These are phyloP conservation scores for Colletotrichum lini DNA, from an alignment of 2,329 filamentous ascomycete genomes.

Conservation along the genomic window DNA sequence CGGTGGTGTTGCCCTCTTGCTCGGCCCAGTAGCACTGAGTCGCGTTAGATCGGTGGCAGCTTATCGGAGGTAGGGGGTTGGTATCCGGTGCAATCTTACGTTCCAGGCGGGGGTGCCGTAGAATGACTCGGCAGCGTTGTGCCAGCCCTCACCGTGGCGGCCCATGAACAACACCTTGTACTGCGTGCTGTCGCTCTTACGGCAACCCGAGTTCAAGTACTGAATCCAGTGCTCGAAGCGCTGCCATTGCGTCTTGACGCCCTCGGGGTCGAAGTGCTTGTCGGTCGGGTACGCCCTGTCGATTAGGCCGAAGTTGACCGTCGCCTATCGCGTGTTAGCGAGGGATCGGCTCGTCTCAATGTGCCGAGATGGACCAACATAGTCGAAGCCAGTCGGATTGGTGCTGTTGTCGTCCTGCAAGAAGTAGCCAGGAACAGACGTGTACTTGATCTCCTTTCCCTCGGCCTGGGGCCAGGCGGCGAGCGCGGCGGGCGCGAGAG, in stretches of 20 bases:
- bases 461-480: constrained; percentile 52
- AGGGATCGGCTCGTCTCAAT: neutral
- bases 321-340: constrained; percentile 58
- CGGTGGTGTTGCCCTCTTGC: constrained; percentile 74
- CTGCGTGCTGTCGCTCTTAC: constrained; percentile 58
- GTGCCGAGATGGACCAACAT: constrained; percentile 60
- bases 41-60: constrained; percentile 37
- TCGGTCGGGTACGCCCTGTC: constrained; percentile 74
- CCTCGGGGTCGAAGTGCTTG: constrained; percentile 53
- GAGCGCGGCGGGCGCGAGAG: constrained; percentile 48
- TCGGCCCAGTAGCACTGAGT: constrained; percentile 75
- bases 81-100: constrained; percentile 54
- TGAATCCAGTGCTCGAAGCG: constrained; percentile 72
- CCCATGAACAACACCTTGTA: constrained; percentile 80
- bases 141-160: constrained; percentile 78
- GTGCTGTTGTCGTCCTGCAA: constrained; percentile 73
- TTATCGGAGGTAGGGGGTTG: too few relatives aligned
- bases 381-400: constrained; percentile 72
- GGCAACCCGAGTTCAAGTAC: constrained; percentile 62
- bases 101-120: constrained; percentile 81
- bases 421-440: constrained; percentile 73
- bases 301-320: constrained; percentile 76
- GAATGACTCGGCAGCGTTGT: constrained; percentile 74
- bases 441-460: constrained; percentile 68
- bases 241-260: constrained; percentile 72